Base-by-base conservation (phyloP, 2,329 filamentous ascomycete genomes). In the Blastomyces emzantsi region DNA sequence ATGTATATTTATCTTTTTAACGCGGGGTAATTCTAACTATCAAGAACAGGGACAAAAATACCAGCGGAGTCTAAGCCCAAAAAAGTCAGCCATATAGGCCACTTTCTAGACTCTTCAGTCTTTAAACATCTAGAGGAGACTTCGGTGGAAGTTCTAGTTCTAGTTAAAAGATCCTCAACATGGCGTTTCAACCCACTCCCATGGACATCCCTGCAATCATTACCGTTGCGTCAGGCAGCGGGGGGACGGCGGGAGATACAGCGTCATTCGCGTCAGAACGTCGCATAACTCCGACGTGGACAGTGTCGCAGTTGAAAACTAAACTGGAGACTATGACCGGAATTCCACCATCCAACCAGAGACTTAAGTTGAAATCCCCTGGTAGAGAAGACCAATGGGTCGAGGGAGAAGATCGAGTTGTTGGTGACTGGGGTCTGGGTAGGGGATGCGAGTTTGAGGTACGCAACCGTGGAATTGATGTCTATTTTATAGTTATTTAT, bases 251-350 rank as follows among this genome's bases (percentile, higher is more conserved):
- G 43, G 66, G 62, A 47, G 65, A 67, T 43, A 64, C 66, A 17
- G 69, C 73, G 22, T 73, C 79, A 55, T 74, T 80, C 58, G 85
- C 87, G 59, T 92, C 91, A 61, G 94, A 99, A 79, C 89, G 93
- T 66, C 90, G 94, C 69, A 87, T 97, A 74, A 93, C 90, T 33
- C 93, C 93, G 17, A 88, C 92, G 69, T 99, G 94, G 94, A 88
- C 88, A 66, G 88, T 99, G 73, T 82, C 83, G 63, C 87, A 90
- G 71, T 83, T 97, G 70, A 96, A 93, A 79, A 78, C 82, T 62
- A 95, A 94, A 76, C 86, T 99, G 61, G 93, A 97, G 77, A 89
- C 91, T 66, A 87, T 97, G 77, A 97, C 93, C 1, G 94, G 94
- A 66, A 87, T 97, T 47, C 93, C 94, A 19, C 90, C 92, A 13